Conservation (phyloP, 176 grass and related monocot genomes). For the Metroxylon sagu region DNA sequence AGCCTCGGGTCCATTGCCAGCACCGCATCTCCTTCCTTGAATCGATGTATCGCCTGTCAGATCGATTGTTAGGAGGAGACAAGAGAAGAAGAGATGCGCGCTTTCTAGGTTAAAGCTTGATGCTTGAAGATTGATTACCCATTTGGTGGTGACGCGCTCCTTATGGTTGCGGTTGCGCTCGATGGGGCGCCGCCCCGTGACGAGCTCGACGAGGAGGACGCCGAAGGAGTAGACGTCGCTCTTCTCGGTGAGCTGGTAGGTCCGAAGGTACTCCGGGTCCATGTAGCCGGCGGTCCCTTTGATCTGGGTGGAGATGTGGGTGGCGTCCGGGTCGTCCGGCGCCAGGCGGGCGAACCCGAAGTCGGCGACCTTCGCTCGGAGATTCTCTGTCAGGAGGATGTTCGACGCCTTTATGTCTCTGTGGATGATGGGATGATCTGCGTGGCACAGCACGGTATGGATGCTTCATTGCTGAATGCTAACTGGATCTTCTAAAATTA, state of each 20-base stretch:
- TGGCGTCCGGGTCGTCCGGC: conserved; percentile 45
- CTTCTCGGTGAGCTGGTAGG: conserved; percentile 73
- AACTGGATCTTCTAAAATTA: too few species aligned
- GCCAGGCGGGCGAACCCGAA: conserved; percentile 74
- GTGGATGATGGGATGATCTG: conserved; percentile 94
- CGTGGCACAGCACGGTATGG: neutral
- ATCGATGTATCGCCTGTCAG: conserved; percentile 56
- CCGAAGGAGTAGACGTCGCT: conserved; percentile 98
- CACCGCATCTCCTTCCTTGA: conserved; percentile 49
- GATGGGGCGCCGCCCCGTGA: conserved; percentile 75
- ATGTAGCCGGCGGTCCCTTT: conserved; percentile 89
- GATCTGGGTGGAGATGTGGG: conserved; percentile 76
- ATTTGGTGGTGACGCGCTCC: conserved; percentile 70
- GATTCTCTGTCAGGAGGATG: conserved; percentile 64
- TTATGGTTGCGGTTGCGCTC: conserved; percentile 43
- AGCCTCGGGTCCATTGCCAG: conserved; percentile 77
- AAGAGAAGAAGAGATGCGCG: too few species aligned
- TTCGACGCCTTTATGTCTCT: conserved; percentile 88
- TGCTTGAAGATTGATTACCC: conserved; percentile 33
- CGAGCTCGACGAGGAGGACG: conserved; percentile 82
- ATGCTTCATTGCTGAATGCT: too few species aligned
- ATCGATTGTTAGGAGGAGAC: too few species aligned
- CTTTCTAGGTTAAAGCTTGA: too few species aligned
- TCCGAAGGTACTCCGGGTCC: conserved; percentile 79
- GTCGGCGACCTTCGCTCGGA: conserved; percentile 79